Base-by-base conservation (phyloP, 148 eudicot genomes). In the Drosera capensis region DNA sequence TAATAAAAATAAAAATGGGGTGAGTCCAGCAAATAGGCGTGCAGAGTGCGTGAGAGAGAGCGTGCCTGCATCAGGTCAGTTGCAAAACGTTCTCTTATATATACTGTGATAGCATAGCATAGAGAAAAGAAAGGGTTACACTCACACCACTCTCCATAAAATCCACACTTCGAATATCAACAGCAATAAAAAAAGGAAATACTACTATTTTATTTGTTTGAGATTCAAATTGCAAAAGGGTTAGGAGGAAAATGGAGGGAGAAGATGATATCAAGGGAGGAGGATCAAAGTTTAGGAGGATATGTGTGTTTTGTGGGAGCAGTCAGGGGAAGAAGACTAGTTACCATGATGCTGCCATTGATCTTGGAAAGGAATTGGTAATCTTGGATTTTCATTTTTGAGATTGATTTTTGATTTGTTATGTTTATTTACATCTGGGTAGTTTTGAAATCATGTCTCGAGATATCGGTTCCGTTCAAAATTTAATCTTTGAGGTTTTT, bases 281-380 rank as follows among this genome's bases (percentile, higher is more conserved):
- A 54, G 56, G 40, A 28, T 84, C 95, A 25, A 90, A 45, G 61
- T 90, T 90, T 66, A 76, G 71, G 70, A 78, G 87, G 56, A 78
- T 90, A 40, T 90, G 99, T 72, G 99, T 90, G 19, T 90, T 90
- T 49, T 90, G 99, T 71, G 99, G 99, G 15, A 90, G 99, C 55
- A 90, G 99, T 59, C 99, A 84, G 52, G 99, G 99, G 28, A 90
- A 80, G 63, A 90, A 84, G 65, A 62, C 60, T 36, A 90, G 93
- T 73, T 90, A 90, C 59, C 99, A 84, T 46, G 99, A 90, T 49
- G 93, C 99, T 67, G 99, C 97, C 58, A 70, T 64, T 70, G 93
- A 90, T 54, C 99, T 90, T 57, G 99, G 82, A 54, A 63, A 70
- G 42, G 95, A 84, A 66, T 58, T 90, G 95, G 97, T 88, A 85